A percentile compares a stretch with the other conserved stretches of the same genome.
Evolutionary conservation across 306 rosid genomes (phyloP).

Genomic region (Clitoria ternatea): DNA sequence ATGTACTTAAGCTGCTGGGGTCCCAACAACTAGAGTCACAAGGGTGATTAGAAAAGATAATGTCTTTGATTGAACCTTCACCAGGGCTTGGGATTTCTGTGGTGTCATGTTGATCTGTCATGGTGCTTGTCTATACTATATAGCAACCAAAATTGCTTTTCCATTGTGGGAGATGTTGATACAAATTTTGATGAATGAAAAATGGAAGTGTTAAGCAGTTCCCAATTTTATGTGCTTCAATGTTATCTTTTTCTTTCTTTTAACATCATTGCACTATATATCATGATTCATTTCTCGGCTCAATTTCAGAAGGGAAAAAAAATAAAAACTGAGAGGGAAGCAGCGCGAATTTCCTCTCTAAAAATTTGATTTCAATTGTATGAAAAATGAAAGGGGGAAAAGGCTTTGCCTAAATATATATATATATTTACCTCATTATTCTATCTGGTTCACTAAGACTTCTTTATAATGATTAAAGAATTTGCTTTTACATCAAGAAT

Average conservation of each 20-base stretch:
- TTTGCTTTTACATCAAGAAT: too few species aligned
- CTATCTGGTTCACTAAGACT: too few species aligned
- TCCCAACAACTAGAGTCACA: conserved; percentile 23
- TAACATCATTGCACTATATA: not conserved
- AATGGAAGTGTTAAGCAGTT: not conserved
- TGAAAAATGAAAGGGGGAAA: too few species aligned
- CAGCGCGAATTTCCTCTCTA: too few species aligned
- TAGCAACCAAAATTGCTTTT: not conserved
- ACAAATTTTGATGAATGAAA: conserved; percentile 21
- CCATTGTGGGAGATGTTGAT: not conserved
- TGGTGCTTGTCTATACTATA: conserved; percentile 19
- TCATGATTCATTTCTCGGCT: not conserved
- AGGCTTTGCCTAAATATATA: too few species aligned
- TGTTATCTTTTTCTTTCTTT: not conserved
- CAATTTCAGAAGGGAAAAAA: too few species aligned
- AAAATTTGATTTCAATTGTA: too few species aligned
- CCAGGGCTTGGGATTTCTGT: not conserved
- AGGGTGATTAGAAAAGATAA: not conserved
- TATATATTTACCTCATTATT: too few species aligned
- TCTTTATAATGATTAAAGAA: too few species aligned
- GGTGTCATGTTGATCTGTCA: not conserved
- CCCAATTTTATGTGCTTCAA: not conserved
- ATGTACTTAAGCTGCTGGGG: conserved; percentile 63
- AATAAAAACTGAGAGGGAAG: too few species aligned
- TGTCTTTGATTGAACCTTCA: not conserved